Base-by-base conservation (phyloP, 768 basidiomycete genomes). In the Leccinum truebloodii region DNA sequence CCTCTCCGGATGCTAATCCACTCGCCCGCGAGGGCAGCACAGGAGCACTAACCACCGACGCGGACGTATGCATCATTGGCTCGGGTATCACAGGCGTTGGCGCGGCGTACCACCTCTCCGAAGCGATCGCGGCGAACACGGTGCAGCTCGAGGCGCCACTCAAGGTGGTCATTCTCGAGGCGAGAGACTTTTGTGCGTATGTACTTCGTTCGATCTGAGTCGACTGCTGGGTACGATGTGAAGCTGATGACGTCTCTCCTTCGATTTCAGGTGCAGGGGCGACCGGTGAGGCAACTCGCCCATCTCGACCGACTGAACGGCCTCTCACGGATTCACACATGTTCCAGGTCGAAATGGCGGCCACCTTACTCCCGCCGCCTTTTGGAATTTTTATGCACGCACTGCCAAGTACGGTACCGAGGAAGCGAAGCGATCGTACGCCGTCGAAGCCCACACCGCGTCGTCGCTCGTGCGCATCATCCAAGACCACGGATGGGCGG, bases 111-210 rank as follows among this genome's bases (percentile, higher is more conserved):
- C 89, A 93, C 68, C 76, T 94, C 35, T 77, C 85, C 3, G 76
- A 78, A 54, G 64, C 65, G 8, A 65, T 55, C 41, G 22, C 22
- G 60, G 44, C 62, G 7, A 22, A 28, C 46, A n/a, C 41, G n/a
- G n/a, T 18, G 16, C 9, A 39, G 24, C 50, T 52, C 39, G 57
- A 61, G 35, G 65, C 64, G 44, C 67, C 78, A 18, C 62, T 83
- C 49, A 84, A 76, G 32, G 79, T 87, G 1, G 84, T 87, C 18
- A 77, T 95, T 13, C 72, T 97, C 9, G 94, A 96, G 69, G 95
- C 93, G 4, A 78, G 95, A 65, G 88, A 92, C 68, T 89, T 95
- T 72, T 90, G 94, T 93, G 24, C 75, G 90, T 79, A 51, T 59
- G 6, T 59, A 59, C 28, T 48, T 14, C 55, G 9, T 9, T 10